Evolutionary conservation across 257 asterid genomes (phyloP).

Genomic region (Ocimum tenuiflorum): DNA sequence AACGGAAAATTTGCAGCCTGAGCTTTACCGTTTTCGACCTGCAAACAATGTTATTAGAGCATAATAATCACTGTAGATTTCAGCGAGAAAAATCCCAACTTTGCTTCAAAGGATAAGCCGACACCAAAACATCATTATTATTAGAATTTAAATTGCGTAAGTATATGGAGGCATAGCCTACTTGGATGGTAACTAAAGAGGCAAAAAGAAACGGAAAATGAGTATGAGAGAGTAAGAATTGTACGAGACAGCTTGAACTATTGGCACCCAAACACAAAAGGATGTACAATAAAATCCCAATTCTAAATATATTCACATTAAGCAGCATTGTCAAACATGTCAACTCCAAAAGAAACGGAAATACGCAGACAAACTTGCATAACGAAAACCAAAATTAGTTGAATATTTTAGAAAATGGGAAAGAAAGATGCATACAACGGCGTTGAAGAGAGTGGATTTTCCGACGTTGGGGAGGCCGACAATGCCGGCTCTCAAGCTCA

Average conservation of each 20-base stretch:
- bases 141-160: not conserved
- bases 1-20: slow-evolving; percentile 98
- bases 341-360: not conserved
- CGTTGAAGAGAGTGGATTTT: slow-evolving; percentile 92
- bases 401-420: not conserved
- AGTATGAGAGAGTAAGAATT: not conserved
- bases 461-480: slow-evolving; percentile 99
- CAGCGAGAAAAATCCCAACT: not conserved
- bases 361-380: not conserved
- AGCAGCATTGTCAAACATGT: not conserved
- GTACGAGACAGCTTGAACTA: not conserved
- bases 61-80: not conserved
- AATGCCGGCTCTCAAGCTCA: slow-evolving; percentile 92
- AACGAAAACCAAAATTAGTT: not conserved
- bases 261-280: slow-evolving; percentile 5
- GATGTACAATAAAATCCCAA: not conserved
- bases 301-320: not conserved
- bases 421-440: slow-evolving; percentile 55
- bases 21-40: slow-evolving; percentile 99
- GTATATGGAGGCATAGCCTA: not conserved
- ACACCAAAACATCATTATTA: not conserved
- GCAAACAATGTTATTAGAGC: slow-evolving; percentile 17
- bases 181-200: not conserved
- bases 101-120: not conserved
- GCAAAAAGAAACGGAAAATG: not conserved